Base-by-base conservation (phyloP, 768 basidiomycete genomes). In the Hygrophorus pudorinus region DNA sequence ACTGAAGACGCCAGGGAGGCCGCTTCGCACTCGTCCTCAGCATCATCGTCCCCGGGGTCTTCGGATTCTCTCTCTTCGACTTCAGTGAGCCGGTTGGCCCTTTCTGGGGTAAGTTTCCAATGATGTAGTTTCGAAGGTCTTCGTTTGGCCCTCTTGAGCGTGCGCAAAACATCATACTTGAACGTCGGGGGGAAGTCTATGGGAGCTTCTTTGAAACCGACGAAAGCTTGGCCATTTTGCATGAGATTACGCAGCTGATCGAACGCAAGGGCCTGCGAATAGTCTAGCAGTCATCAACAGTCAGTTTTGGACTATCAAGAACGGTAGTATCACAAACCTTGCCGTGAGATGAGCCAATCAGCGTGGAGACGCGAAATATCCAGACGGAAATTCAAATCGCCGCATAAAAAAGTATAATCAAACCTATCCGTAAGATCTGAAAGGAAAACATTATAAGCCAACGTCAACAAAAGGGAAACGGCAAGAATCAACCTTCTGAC, bases 141-240 rank as follows among this genome's bases (percentile, higher is more conserved):
- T 20, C 66, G 65, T 56, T 70, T 73, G 40, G 67, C 54, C 48
- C 67, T 70, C 59, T 78, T 82, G 14, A 72, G 57, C 2, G 73
- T 72, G 18, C 75, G 73, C 43, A 78, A 60, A 5, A 93, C 84
- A 52, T 93, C 83, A 56, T 90, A 91, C 55, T 96, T 96, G 73
- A 93, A 97, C 0, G 93, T 96, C 0, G 92, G 92, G 4, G 89
- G 79, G 50, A 97, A 97, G 53, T 81, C 58, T 48, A 96, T 96
- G 0, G 69, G 63, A 0, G 73, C 88, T 59, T 97, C 93, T 6
- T 65, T 54, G 55, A 96, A 96, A 6, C 89, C 90, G 12, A 66
- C 65, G 52, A 97, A 90, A 2, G 76, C 76, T 6, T 73, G 61
- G 8, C 73, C 71, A n/a, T 70, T 66, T 34, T 70, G 65, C 81